Conservation (phyloP, 208 protist species). For the Trypanosoma platydactyli region DNA sequence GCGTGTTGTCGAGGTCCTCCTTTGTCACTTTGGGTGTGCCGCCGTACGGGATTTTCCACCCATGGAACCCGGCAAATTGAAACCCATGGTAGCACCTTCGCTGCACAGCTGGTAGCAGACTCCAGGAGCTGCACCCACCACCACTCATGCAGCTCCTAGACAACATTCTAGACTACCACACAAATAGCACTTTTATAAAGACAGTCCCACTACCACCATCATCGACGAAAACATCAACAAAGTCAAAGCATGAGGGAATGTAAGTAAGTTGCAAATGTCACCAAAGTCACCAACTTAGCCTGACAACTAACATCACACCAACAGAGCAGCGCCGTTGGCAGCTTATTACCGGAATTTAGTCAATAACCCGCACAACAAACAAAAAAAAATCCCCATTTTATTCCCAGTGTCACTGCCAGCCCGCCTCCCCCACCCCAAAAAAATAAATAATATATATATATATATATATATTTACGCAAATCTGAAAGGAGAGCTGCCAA, state of each 20-base stretch:
- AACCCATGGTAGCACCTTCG: conserved; percentile 63
- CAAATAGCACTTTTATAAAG: not conserved
- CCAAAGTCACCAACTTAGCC: no score
- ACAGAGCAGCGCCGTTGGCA: no score
- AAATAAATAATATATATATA: not conserved
- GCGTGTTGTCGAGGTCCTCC: conserved; percentile 67
- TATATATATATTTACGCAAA: conserved; percentile 10
- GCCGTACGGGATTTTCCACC: conserved; percentile 77
- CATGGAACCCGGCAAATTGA: conserved; percentile 74
- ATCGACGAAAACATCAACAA: not conserved
- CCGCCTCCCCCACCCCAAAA: no score
- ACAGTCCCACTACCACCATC: no score
- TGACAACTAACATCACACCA: no score
- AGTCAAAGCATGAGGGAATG: not conserved
- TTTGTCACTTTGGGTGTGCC: conserved; percentile 53
- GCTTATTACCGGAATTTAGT: no score
- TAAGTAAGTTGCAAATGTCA: no score
- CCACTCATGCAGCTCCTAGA: conserved; percentile 3
- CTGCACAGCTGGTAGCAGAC: conserved; percentile 13
- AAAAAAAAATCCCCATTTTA: no score
- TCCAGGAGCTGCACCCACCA: not conserved
- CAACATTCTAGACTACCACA: conserved; percentile 13
- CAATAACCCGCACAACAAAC: no score
- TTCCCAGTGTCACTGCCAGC: no score
- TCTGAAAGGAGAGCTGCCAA: not conserved